These are phyloP conservation scores for Neoscytalidium dimidiatum DNA, from an alignment of 2,329 filamentous ascomycete species.

Conservation along the genomic window DNA sequence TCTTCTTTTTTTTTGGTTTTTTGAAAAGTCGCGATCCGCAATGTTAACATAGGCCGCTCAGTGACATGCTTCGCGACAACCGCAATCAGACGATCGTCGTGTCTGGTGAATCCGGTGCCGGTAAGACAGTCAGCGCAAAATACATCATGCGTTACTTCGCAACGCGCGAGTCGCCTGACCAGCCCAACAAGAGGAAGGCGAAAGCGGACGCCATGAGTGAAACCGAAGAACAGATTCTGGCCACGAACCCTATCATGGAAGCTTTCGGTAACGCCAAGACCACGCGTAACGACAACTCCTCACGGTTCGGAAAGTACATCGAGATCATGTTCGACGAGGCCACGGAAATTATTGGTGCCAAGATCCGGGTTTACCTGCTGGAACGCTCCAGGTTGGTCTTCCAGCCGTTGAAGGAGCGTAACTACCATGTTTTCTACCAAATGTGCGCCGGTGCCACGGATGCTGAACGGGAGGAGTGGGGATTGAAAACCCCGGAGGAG, in stretches of 20 bases:
- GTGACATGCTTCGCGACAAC: slow-evolving; percentile 93
- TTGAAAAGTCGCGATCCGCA: neutral
- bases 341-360: slow-evolving; percentile 95
- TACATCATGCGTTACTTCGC: slow-evolving; percentile 99
- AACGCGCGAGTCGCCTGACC: slow-evolving; percentile 90
- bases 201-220: slow-evolving; percentile 83
- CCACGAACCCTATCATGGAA: slow-evolving; percentile 99
- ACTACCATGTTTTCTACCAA: slow-evolving; percentile 99
- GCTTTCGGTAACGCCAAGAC: slow-evolving; percentile 99
- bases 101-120: slow-evolving; percentile 97
- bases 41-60: slow-evolving; percentile 37
- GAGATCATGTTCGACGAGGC: slow-evolving; percentile 98
- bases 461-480: slow-evolving; percentile 75
- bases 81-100: slow-evolving; percentile 99
- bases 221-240: slow-evolving; percentile 97
- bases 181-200: slow-evolving; percentile 78
- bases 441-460: slow-evolving; percentile 90
- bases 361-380: slow-evolving; percentile 92
- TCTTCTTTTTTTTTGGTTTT: too few relatives aligned
- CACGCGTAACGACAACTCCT: slow-evolving; percentile 99
- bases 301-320: slow-evolving; percentile 98
- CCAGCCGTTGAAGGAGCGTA: slow-evolving; percentile 94
- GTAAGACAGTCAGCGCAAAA: slow-evolving; percentile 98
- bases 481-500: slow-evolving; percentile 79
- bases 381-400: slow-evolving; percentile 96